These are phyloP conservation scores for Lachancea fermentati DNA, from an alignment of 805 yeast genomes.

Conservation along the genomic window DNA sequence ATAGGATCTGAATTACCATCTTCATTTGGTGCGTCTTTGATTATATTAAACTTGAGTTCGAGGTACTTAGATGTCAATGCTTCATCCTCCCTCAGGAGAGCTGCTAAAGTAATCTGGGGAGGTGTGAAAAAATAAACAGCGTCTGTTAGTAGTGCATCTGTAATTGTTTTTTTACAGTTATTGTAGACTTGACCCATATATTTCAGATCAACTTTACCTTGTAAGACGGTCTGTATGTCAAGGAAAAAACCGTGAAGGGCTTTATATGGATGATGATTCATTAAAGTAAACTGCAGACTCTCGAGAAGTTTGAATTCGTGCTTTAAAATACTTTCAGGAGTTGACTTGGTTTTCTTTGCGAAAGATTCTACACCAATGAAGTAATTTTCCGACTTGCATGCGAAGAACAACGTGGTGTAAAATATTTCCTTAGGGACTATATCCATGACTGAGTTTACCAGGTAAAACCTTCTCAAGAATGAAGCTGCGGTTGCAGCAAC, in stretches of 20 bases:
- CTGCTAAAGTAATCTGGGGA: conserved; percentile 91
- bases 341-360: conserved; percentile 62
- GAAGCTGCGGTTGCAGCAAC: conserved; percentile 82
- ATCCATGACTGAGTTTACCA: conserved; percentile 78
- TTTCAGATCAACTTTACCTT: conserved; percentile 43
- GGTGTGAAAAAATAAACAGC: conserved; percentile 78
- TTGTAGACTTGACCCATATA: conserved; percentile 68
- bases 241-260: conserved; percentile 93
- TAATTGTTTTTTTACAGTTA: conserved; percentile 56
- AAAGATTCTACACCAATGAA: conserved; percentile 82
- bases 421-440: conserved; percentile 79
- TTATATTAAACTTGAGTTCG: conserved; percentile 48
- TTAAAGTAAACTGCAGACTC: conserved; percentile 68
- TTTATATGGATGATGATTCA: conserved; percentile 83
- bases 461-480: conserved; percentile 74
- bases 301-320: conserved; percentile 75
- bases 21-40: conserved; percentile 9
- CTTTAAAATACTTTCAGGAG: conserved; percentile 62
- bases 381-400: conserved; percentile 89
- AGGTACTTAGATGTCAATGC: conserved; percentile 62
- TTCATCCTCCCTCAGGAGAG: conserved; percentile 62
- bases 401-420: conserved; percentile 78
- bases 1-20: conserved; percentile 11
- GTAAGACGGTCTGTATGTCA: conserved; percentile 66
- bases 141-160: conserved; percentile 70